Base-by-base conservation (phyloP, 2,329 filamentous ascomycete species). In the Endothia cerciana region DNA sequence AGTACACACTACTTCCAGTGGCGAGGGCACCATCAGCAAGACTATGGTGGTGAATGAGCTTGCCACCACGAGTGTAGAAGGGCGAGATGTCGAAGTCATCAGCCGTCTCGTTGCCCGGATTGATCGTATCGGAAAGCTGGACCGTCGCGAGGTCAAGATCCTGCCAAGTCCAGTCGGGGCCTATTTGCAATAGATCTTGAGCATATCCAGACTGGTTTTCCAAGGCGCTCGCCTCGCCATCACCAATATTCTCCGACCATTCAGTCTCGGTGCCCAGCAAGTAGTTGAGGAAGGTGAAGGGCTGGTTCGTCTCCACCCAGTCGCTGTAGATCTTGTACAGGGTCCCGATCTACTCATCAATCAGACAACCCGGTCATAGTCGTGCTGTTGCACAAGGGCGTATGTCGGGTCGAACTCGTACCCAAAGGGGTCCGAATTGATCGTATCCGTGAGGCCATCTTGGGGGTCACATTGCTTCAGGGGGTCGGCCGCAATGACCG, bases 31-130 rank as follows among this genome's bases (percentile, higher is more conserved):
- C 72, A 70, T 83, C 80, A 63, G 77, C 74, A 25, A 73, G 73
- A 43, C 82, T 81, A 68, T 82, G 81, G 69, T 77, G 81, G 49
- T 77, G 78, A 41, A 83, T 71, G 40, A 83, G 71, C 72, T 83
- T 83, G 33, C 75, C 76, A 51, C 81, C 80, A 13, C 76, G 73
- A 11, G 74, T 69, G 77, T 62, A 65, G 63, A 11, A 70, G 68
- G 53, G 73, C 69, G 45, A 68, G 55, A 51, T 7, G 47, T 51
- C 47, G 17, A 13, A 51, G 13, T 51, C 47, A 17, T 17, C 22
- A n/a, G 56, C 40, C 33, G 63, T 63, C 10, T 68, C 47, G 5
- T 64, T 0, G 30, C 62, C 19, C 28, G 62, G 47, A 17, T 51
- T 13, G n/a, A 51, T 51, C 47, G 25, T 51, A 5, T 19, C n/a